These are phyloP conservation scores for Beauveria sp. DNA, from an alignment of 2,329 filamentous ascomycete species.

Conservation along the genomic window DNA sequence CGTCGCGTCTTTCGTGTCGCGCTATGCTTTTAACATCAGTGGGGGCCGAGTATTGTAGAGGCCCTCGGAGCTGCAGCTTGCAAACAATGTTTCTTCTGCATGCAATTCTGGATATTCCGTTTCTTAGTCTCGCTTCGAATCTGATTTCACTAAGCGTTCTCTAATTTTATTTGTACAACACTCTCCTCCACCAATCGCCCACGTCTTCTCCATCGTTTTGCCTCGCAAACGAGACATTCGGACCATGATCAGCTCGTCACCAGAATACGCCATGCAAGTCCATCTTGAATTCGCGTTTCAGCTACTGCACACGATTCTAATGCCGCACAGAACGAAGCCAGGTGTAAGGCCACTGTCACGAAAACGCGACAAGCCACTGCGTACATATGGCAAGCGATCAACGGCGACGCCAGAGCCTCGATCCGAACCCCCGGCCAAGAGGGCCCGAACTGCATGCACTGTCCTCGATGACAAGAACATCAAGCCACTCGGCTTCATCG, in stretches of 20 bases:
- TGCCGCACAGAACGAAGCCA: slow-evolving; percentile 23
- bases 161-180: neutral
- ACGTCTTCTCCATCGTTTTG: neutral
- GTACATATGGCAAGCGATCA: slow-evolving; percentile 33
- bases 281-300: neutral
- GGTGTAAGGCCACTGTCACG: slow-evolving; percentile 18
- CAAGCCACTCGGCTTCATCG: neutral
- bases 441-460: slow-evolving; percentile 2
- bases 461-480: neutral
- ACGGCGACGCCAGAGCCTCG: slow-evolving; percentile 18
- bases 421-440: slow-evolving; percentile 23
- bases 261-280: slow-evolving; percentile 24
- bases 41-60: neutral
- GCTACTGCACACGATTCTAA: slow-evolving; percentile 9
- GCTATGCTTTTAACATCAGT: neutral
- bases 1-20: slow-evolving; percentile 8
- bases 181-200: neutral
- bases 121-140: neutral
- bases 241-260: slow-evolving; percentile 19
- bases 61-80: neutral
- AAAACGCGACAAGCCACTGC: slow-evolving; percentile 27
- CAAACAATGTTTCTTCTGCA: neutral
- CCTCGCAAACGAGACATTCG: neutral
- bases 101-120: neutral
- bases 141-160: neutral